Conservation (phyloP, 257 asterid species). For the Oldenlandia corymbosa region DNA sequence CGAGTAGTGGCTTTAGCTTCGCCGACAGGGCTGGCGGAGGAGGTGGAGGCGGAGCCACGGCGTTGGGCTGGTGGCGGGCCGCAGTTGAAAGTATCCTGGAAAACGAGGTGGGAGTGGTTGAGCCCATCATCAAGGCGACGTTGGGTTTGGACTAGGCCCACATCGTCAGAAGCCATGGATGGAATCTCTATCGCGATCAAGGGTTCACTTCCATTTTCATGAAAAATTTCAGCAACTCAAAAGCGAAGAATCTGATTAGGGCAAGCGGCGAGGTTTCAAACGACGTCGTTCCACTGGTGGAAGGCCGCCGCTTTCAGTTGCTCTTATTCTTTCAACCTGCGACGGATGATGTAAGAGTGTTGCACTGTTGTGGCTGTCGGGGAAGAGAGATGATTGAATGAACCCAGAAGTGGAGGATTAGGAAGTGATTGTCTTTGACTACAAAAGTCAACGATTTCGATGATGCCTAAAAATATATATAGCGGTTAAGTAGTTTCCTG, state of each 20-base stretch:
- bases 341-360: no score
- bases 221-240: conserved; percentile 8
- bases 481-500: no score
- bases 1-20: conserved; percentile 57
- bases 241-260: conserved; percentile 12
- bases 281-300: conserved; percentile 14
- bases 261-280: no score
- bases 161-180: conserved; percentile 61
- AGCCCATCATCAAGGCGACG: conserved; percentile 50
- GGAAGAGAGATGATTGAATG: no score
- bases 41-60: conserved; percentile 26
- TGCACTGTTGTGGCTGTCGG: no score
- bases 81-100: conserved; percentile 42
- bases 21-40: conserved; percentile 26
- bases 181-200: conserved; percentile 1
- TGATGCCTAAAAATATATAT: no score
- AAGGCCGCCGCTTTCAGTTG: no score
- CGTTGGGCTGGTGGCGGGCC: conserved; percentile 43
- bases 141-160: conserved; percentile 49
- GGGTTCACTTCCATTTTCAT: conserved; percentile 1
- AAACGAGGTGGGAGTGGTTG: conserved; percentile 58
- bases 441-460: no score
- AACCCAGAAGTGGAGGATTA: no score
- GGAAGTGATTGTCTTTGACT: no score
- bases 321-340: no score